Conservation (phyloP, 2,329 filamentous ascomycete genomes). For the Anisogramma anomala region DNA sequence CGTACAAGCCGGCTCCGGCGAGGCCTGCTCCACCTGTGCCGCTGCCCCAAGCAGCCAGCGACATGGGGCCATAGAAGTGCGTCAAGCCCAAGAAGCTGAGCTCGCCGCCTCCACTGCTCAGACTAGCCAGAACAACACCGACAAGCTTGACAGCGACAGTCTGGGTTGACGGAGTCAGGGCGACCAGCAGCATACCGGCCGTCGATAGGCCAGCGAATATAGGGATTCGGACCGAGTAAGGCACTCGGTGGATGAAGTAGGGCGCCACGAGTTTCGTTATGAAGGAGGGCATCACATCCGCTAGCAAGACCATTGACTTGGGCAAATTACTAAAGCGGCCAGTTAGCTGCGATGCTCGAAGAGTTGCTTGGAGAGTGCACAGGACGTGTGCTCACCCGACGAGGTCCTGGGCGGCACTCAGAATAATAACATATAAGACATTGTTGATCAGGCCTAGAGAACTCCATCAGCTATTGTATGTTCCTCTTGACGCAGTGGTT, state of each 20-base stretch:
- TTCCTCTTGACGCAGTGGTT: slow-evolving; percentile 3
- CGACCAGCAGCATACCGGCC: slow-evolving; percentile 81
- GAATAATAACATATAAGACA: slow-evolving; percentile 92
- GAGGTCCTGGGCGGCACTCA: slow-evolving; percentile 88
- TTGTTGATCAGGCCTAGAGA: slow-evolving; percentile 78
- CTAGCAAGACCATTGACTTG: slow-evolving; percentile 85
- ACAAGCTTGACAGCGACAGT: slow-evolving; percentile 65
- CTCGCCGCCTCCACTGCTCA: slow-evolving; percentile 80
- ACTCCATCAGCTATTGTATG: not conserved
- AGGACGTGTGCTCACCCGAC: no score
- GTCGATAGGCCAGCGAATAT: slow-evolving; percentile 65
- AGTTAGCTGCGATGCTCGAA: no score
- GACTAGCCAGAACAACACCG: slow-evolving; percentile 73
- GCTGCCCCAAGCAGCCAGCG: slow-evolving; percentile 82
- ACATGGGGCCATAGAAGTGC: slow-evolving; percentile 82
- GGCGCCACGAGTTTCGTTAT: slow-evolving; percentile 77
- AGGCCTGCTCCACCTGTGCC: slow-evolving; percentile 85
- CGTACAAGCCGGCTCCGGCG: slow-evolving; percentile 78
- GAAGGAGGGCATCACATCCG: slow-evolving; percentile 85
- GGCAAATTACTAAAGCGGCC: no score
- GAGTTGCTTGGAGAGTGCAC: no score
- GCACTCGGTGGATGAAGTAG: slow-evolving; percentile 83
- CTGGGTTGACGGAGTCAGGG: slow-evolving; percentile 56
- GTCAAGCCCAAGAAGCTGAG: slow-evolving; percentile 83
- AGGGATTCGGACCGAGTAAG: slow-evolving; percentile 65